These are phyloP conservation scores for Fulvia fulva DNA, from an alignment of 2,329 filamentous ascomycete genomes.

Conservation along the genomic window DNA sequence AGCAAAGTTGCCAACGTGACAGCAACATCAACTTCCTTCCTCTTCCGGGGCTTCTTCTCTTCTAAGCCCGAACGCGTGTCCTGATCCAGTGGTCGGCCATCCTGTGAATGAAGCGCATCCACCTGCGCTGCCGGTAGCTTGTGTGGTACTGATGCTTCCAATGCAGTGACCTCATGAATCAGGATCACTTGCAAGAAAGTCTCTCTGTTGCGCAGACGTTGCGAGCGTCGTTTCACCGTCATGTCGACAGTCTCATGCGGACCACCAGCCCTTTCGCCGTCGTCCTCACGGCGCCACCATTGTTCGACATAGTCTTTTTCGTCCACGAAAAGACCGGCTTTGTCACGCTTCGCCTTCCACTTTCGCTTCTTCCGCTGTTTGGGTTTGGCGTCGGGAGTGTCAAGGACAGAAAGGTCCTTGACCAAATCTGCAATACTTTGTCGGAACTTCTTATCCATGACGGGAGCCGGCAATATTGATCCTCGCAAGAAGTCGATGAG, in stretches of 20 bases:
- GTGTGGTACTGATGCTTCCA: constrained; percentile 49
- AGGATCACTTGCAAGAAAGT: constrained; percentile 78
- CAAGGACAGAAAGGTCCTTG: constrained; percentile 45
- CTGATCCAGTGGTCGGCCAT: constrained; percentile 11
- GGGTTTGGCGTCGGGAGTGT: constrained; percentile 20
- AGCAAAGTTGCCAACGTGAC: constrained; percentile 68
- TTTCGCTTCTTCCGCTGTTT: constrained; percentile 52
- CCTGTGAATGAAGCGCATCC: constrained; percentile 32
- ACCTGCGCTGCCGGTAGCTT: constrained; percentile 13
- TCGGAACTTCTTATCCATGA: constrained; percentile 77
- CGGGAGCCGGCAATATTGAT: constrained; percentile 37
- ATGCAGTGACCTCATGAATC: constrained; percentile 69
- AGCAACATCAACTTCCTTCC: constrained; percentile 63
- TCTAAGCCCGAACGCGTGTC: constrained; percentile 1
- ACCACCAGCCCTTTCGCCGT: constrained; percentile 31
- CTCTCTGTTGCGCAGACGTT: constrained; percentile 67
- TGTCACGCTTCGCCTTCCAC: constrained; percentile 60
- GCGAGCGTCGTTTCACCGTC: constrained; percentile 59
- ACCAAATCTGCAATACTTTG: constrained; percentile 64
- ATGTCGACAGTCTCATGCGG: constrained; percentile 42
- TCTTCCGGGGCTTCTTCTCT: constrained; percentile 42
- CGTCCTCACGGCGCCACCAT: constrained; percentile 66
- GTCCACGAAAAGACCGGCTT: constrained; percentile 62
- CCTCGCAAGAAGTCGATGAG: constrained; percentile 63
- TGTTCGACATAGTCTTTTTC: constrained; percentile 62